Conservation (phyloP, 202 grass and related monocot genomes). For the Panicum virgatum region DNA sequence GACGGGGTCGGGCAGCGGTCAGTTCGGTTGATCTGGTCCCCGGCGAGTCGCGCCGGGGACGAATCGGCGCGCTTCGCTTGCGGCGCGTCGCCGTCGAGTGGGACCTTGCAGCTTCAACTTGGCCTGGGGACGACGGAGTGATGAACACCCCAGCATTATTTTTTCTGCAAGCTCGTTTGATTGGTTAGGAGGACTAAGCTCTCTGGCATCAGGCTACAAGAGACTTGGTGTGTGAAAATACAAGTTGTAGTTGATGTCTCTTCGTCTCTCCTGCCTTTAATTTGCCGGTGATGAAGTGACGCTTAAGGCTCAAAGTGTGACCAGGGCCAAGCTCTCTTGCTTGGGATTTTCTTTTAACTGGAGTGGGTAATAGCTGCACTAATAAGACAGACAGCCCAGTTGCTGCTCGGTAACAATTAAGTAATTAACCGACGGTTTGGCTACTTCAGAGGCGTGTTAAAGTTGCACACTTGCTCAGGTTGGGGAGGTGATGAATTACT, state of each 20-base stretch:
- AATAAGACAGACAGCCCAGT: not conserved
- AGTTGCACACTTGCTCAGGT: not conserved
- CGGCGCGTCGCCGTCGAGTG: not conserved
- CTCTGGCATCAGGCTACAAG: not conserved
- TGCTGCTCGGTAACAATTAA: conserved; percentile 10
- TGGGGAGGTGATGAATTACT: not conserved
- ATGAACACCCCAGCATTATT: not conserved
- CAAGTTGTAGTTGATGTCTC: not conserved
- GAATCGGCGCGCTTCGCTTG: conserved; percentile 25
- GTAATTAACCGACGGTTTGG: not conserved
- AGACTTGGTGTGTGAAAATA: not conserved
- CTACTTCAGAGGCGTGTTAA: not conserved
- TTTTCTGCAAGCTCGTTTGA: not conserved
- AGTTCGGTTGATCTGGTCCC: conserved; percentile 37
- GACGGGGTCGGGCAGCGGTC: conserved; percentile 14
- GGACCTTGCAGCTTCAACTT: not conserved
- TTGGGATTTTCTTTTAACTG: not conserved
- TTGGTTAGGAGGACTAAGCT: not conserved
- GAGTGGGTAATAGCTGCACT: not conserved
- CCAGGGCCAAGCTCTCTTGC: not conserved
- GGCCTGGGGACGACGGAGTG: not conserved
- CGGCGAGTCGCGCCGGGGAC: not conserved
- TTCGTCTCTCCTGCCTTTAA: not conserved
- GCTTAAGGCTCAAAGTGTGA: not conserved
- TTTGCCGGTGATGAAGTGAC: not conserved